A percentile compares a stretch with the other conserved stretches of the same genome.
These are phyloP conservation scores for Mallotus japonicus DNA, from an alignment of 441 rosid genomes.

Conservation along the genomic window DNA sequence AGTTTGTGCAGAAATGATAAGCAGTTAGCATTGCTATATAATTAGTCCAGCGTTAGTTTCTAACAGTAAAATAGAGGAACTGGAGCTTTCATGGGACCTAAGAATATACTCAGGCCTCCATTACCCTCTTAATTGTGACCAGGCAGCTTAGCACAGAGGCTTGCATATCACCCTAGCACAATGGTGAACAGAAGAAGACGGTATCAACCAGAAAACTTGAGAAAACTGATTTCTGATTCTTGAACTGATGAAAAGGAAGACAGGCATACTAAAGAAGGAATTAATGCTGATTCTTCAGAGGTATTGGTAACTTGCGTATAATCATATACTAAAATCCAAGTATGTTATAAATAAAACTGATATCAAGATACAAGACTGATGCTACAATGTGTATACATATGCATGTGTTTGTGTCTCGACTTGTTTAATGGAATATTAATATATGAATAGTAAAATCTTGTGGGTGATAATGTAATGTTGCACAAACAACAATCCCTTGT, in stretches of 20 bases:
- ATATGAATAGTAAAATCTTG: slow-evolving; percentile 1
- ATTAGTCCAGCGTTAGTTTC: too few relatives aligned
- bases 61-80: too few relatives aligned
- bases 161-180: neutral
- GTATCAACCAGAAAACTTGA: neutral
- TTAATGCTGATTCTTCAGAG: too few relatives aligned
- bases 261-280: too few relatives aligned
- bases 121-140: too few relatives aligned
- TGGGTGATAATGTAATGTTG: slow-evolving; percentile 14
- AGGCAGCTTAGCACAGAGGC: too few relatives aligned
- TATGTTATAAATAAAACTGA: neutral
- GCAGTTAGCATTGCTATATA: neutral
- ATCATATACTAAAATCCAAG: slow-evolving; percentile 5
- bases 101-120: too few relatives aligned
- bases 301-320: neutral
- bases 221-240: neutral
- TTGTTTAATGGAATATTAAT: neutral
- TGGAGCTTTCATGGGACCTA: too few relatives aligned
- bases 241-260: too few relatives aligned
- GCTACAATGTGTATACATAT: neutral
- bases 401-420: neutral
- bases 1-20: neutral
- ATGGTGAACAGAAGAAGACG: too few relatives aligned
- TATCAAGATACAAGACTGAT: neutral
- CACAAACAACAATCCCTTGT: slow-evolving; percentile 17